Percentiles rank a stretch among this genome's conserved stretches.
phyloP scores from a whole-genome alignment of 306 rosid species.

The Oemleria cerasiformis region DNA sequence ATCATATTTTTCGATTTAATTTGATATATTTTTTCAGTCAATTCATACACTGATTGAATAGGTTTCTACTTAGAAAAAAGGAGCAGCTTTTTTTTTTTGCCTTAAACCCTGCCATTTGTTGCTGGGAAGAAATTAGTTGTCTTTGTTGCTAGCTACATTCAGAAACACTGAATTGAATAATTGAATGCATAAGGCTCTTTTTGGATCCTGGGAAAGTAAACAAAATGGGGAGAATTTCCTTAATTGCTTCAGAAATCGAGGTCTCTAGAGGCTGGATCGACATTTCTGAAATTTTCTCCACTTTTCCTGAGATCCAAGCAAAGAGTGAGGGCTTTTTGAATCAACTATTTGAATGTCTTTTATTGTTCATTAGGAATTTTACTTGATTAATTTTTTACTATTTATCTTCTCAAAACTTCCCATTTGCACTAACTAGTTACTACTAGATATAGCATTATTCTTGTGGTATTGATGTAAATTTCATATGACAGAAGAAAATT shows the following conservation, averaged over 20 bases:
- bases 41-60: background rate
- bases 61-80: background rate
- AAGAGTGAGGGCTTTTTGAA: background rate
- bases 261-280: background rate
- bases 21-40: background rate
- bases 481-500: background rate
- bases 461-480: background rate
- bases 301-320: background rate
- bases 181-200: conserved; percentile 1
- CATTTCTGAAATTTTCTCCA: background rate
- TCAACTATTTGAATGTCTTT: background rate
- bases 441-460: background rate
- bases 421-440: background rate
- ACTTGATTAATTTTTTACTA: background rate
- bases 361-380: background rate
- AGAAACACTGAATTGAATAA: background rate
- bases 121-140: background rate
- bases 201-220: conserved; percentile 4
- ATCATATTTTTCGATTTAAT: background rate
- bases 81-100: background rate
- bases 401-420: background rate
- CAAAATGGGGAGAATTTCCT: background rate
- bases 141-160: background rate
- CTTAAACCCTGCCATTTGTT: background rate
- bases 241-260: background rate